A percentile compares a stretch with the other conserved stretches of the same genome.
Conservation (phyloP, 164 flowering plant species). For the Vitis labrusca region DNA sequence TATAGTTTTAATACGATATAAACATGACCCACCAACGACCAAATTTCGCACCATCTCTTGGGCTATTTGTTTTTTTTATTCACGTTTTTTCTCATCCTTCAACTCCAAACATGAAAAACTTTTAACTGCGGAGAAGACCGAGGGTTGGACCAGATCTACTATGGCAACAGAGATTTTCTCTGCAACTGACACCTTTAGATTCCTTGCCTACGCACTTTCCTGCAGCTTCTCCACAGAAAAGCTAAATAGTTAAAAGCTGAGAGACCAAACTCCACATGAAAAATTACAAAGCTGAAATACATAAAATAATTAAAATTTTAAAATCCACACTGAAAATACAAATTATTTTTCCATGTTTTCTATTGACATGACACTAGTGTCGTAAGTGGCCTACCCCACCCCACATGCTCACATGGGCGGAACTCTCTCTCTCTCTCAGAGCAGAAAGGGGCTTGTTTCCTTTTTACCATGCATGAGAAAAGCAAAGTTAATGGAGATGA, state of each 20-base stretch:
- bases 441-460: constrained; percentile 5
- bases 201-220: constrained; percentile 15
- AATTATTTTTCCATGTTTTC: constrained; percentile 9
- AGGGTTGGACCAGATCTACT: neutral
- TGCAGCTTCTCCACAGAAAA: constrained; percentile 11
- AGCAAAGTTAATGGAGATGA: constrained; percentile 1
- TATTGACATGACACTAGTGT: neutral
- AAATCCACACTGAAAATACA: constrained; percentile 3
- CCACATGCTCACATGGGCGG: constrained; percentile 14
- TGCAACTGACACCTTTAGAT: constrained; percentile 22
- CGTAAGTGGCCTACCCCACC: constrained; percentile 12
- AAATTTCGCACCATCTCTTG: no score
- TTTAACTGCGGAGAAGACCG: no score
- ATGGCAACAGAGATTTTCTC: constrained; percentile 1
- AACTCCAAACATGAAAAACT: no score
- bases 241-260: neutral
- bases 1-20: no score
- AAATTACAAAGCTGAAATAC: neutral
- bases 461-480: constrained; percentile 22
- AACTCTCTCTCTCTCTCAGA: neutral
- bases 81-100: no score
- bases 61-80: no score
- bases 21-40: no score
- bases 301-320: neutral
- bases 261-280: neutral